phyloP scores from a whole-genome alignment of 2,329 filamentous ascomycete species.

The Ophiocordyceps polyrhachis-furcata region DNA sequence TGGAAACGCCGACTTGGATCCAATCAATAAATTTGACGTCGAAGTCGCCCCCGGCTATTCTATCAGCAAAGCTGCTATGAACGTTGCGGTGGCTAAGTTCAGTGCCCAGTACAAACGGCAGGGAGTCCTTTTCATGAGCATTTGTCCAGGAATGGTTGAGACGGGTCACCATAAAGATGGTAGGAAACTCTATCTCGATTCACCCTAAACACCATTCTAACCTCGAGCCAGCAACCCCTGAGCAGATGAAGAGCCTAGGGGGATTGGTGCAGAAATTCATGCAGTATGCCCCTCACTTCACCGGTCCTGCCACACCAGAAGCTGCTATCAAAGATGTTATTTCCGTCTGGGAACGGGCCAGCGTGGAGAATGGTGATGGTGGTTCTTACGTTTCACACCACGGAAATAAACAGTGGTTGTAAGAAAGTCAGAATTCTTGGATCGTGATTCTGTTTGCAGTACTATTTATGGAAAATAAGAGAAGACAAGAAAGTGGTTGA shows the following conservation, averaged over 20 bases:
- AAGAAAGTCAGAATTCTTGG: background rate
- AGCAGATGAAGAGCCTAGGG: conserved; percentile 8
- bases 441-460: too few relatives aligned
- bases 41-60: conserved; percentile 21
- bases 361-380: background rate
- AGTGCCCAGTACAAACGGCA: conserved; percentile 27
- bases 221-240: conserved; percentile 6
- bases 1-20: conserved; percentile 26
- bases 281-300: background rate
- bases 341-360: background rate
- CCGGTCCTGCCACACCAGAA: background rate
- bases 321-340: background rate
- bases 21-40: conserved; percentile 19
- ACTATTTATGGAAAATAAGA: too few relatives aligned
- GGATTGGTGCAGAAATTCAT: background rate
- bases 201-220: background rate
- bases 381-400: background rate
- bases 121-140: conserved; percentile 30
- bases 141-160: conserved; percentile 33
- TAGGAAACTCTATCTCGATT: conserved; percentile 4
- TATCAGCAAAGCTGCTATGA: conserved; percentile 31
- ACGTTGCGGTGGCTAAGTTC: conserved; percentile 33
- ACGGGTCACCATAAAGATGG: conserved; percentile 13
- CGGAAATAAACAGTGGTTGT: background rate
- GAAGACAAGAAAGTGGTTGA: too few relatives aligned